phyloP scores from a whole-genome alignment of 768 basidiomycete genomes.

The Serpula lacrymans region DNA sequence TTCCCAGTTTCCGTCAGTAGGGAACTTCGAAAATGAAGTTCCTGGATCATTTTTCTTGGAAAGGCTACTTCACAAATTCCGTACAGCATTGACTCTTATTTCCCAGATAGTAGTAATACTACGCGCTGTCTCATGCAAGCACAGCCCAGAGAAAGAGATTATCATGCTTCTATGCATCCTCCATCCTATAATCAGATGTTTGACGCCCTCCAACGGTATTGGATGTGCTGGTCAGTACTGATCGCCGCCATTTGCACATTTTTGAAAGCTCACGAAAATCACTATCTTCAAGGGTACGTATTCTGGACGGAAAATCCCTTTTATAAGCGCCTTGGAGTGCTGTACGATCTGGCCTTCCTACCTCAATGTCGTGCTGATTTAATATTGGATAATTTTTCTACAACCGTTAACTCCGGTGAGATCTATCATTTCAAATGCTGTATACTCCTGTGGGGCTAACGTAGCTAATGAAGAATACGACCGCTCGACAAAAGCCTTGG shows the following conservation, averaged over 20 bases:
- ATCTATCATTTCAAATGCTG: too few species aligned
- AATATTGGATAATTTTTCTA: constrained; percentile 33
- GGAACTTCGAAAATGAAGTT: constrained; percentile 30
- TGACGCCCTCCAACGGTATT: constrained; percentile 32
- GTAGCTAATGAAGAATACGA: constrained; percentile 31
- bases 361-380: constrained; percentile 31
- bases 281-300: constrained; percentile 30
- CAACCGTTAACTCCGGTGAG: constrained; percentile 30
- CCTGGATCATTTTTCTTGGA: constrained; percentile 34
- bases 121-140: constrained; percentile 11
- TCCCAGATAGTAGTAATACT: constrained; percentile 22
- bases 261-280: background rate
- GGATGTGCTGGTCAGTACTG: constrained; percentile 35
- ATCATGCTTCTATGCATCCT: constrained; percentile 24
- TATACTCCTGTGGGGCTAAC: background rate
- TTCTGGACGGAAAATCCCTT: constrained; percentile 35
- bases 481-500: constrained; percentile 27
- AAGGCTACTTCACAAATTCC: constrained; percentile 19
- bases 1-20: constrained; percentile 12
- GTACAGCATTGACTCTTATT: constrained; percentile 19
- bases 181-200: constrained; percentile 27
- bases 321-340: constrained; percentile 35
- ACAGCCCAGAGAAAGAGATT: constrained; percentile 24
- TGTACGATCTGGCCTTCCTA: constrained; percentile 39
- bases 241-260: background rate